These are phyloP conservation scores for Solanum aculeatissimum DNA, from an alignment of 305 asterid species.

Conservation along the genomic window DNA sequence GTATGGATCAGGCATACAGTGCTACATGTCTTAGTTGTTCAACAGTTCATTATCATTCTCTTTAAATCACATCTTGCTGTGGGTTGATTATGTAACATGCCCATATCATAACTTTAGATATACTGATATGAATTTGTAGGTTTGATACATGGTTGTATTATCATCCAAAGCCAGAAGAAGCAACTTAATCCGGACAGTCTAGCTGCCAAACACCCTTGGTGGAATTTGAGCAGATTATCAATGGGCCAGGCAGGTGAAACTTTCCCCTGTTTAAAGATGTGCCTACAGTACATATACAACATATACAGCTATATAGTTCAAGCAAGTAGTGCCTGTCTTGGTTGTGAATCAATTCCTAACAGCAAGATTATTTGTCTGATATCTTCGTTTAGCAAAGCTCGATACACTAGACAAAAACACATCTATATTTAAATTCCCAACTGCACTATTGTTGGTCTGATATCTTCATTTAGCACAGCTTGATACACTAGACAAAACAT, in stretches of 20 bases:
- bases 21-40: not conserved
- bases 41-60: not conserved
- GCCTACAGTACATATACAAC: not conserved
- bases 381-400: not conserved
- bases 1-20: not conserved
- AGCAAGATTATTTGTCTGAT: not conserved
- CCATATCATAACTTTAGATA: not conserved
- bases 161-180: not conserved
- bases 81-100: not conserved
- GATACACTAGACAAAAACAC: not conserved
- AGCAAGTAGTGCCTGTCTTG: not conserved
- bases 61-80: not conserved
- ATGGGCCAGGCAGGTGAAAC: not conserved
- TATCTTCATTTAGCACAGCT: not conserved
- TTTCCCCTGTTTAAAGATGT: not conserved
- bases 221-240: not conserved
- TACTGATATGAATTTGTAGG: not conserved
- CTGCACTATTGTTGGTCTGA: not conserved
- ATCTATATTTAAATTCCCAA: not conserved
- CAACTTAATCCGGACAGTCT: not conserved
- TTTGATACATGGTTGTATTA: not conserved
- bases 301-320: not conserved
- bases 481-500: not conserved
- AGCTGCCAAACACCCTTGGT: not conserved
- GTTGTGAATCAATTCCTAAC: not conserved